A percentile compares a stretch with the other conserved stretches of the same genome.
phyloP scores from a whole-genome alignment of 2,329 filamentous ascomycete genomes.

The Ramularia endophylla region DNA sequence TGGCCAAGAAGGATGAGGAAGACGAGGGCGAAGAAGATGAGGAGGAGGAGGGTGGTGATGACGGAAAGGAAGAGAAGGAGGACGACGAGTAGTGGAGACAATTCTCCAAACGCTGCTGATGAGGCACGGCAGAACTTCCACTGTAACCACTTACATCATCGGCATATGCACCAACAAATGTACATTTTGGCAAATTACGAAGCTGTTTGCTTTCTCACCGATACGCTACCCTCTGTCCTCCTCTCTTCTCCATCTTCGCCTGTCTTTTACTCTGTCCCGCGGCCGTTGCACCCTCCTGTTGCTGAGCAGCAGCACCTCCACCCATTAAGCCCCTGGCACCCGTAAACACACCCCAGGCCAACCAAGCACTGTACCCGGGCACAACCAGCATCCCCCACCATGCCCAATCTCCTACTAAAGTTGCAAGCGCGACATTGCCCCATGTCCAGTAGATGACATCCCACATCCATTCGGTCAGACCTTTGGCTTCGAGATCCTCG shows the following conservation, averaged over 20 bases:
- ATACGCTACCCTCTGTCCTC: conserved; percentile 44
- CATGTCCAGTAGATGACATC: conserved; percentile 95
- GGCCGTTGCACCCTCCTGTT: conserved; percentile 15
- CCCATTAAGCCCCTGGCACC: conserved; percentile 39
- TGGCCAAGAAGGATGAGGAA: conserved; percentile 26
- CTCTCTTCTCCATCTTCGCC: conserved; percentile 48
- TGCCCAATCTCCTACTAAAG: conserved; percentile 73
- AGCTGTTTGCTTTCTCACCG: conserved; percentile 25
- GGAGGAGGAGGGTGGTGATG: conserved; percentile 6
- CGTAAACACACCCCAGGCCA: conserved; percentile 42
- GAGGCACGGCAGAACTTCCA: too few relatives aligned
- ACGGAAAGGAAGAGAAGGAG: conserved; percentile 4
- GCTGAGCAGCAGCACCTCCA: conserved; percentile 27
- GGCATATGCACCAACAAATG: too few relatives aligned
- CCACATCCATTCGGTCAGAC: conserved; percentile 97
- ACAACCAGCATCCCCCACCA: conserved; percentile 57
- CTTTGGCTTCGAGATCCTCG: conserved; percentile 80
- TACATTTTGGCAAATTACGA: too few relatives aligned
- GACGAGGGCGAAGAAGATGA: conserved; percentile 26
- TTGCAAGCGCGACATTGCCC: conserved; percentile 65
- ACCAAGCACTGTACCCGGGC: conserved; percentile 40
- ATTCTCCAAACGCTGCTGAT: too few relatives aligned
- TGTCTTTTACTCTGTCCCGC: conserved; percentile 44
- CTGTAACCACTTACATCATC: too few relatives aligned
- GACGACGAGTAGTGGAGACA: conserved; percentile 1